Conservation (phyloP, 306 rosid genomes). For the Leucaena leucocephala region DNA sequence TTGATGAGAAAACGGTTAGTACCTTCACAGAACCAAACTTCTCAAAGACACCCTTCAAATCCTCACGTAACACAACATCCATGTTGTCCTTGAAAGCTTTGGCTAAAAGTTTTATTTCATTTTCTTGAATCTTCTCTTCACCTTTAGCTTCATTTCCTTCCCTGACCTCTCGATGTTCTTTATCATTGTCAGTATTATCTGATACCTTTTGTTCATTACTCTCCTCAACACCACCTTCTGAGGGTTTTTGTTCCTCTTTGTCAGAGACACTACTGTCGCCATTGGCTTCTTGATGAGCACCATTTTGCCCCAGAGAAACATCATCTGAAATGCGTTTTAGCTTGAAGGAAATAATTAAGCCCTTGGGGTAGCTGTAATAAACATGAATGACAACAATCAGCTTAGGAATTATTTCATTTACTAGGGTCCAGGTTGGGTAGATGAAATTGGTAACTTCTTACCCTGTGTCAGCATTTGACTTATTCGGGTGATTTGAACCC, state of each 20-base stretch:
- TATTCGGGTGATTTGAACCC: conserved; percentile 46
- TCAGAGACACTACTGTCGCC: conserved; percentile 32
- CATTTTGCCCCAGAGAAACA: conserved; percentile 47
- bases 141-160: conserved; percentile 52
- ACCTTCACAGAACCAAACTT: conserved; percentile 87
- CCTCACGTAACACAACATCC: conserved; percentile 88
- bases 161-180: conserved; percentile 40
- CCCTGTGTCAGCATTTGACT: conserved; percentile 50
- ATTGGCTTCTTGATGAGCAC: conserved; percentile 39
- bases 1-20: conserved; percentile 14
- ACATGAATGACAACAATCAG: conserved; percentile 30
- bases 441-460: conserved; percentile 40
- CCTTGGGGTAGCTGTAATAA: conserved; percentile 80
- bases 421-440: not conserved
- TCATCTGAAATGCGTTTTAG: conserved; percentile 53
- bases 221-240: conserved; percentile 13
- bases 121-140: conserved; percentile 47
- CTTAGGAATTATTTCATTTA: not conserved
- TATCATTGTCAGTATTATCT: conserved; percentile 35
- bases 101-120: conserved; percentile 52
- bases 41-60: conserved; percentile 68
- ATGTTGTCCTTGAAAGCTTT: conserved; percentile 57
- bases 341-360: conserved; percentile 76
- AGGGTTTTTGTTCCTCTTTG: conserved; percentile 40
- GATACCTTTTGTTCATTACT: conserved; percentile 34